phyloP scores from a whole-genome alignment of 2,329 filamentous ascomycete species.

The Monosporascus sp. region DNA sequence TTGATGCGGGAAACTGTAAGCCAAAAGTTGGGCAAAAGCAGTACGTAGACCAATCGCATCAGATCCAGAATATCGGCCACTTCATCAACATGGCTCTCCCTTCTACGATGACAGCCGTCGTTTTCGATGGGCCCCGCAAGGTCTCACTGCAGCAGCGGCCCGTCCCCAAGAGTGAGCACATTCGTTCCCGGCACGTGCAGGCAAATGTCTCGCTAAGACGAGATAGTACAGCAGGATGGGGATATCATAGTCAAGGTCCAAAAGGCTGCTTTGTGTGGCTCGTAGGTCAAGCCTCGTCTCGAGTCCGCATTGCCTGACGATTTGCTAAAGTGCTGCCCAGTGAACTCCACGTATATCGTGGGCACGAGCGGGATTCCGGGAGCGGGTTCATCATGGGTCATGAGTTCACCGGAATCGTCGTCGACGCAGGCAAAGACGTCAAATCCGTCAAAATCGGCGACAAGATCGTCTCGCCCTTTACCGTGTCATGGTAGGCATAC shows the following conservation, averaged over 20 bases:
- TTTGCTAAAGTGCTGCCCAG: constrained; percentile 34
- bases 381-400: constrained; percentile 70
- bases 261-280: constrained; percentile 82
- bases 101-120: constrained; percentile 76
- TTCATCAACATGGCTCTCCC: constrained; percentile 26
- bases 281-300: constrained; percentile 46
- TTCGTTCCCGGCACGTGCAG: not conserved
- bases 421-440: constrained; percentile 62
- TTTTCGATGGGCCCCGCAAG: constrained; percentile 75
- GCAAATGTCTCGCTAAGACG: constrained; percentile 10
- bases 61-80: not conserved
- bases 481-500: constrained; percentile 63
- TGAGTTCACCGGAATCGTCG: constrained; percentile 77
- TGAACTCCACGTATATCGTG: constrained; percentile 82
- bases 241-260: constrained; percentile 82
- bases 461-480: constrained; percentile 78
- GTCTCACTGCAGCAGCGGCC: constrained; percentile 75
- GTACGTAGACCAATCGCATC: no score
- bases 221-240: constrained; percentile 57
- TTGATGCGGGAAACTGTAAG: no score
- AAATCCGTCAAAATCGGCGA: constrained; percentile 68
- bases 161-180: constrained; percentile 56
- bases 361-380: constrained; percentile 61
- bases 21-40: no score
- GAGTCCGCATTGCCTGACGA: constrained; percentile 1